These are phyloP conservation scores for Hirsutella rhossiliensis DNA, from an alignment of 2,329 filamentous ascomycete genomes.

Conservation along the genomic window DNA sequence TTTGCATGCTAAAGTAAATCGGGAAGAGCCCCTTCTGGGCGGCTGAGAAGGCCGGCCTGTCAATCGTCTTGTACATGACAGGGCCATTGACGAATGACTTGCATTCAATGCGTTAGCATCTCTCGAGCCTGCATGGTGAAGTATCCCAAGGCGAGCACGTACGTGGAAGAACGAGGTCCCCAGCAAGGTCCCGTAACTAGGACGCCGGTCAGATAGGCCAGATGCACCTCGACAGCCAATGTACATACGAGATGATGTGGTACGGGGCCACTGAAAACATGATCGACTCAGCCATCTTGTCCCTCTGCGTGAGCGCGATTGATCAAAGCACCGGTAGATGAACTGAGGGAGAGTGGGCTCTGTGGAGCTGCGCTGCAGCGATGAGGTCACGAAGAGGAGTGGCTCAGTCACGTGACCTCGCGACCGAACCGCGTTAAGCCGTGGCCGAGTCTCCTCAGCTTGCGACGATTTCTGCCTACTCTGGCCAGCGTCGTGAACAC, in stretches of 20 bases:
- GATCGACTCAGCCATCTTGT: slow-evolving; percentile 33
- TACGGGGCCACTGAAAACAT: slow-evolving; percentile 58
- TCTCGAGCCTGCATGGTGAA: neutral
- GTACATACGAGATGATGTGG: slow-evolving; percentile 60
- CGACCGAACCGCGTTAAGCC: slow-evolving; percentile 13
- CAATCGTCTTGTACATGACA: slow-evolving; percentile 63
- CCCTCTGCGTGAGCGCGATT: neutral
- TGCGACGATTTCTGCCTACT: neutral
- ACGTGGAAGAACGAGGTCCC: slow-evolving; percentile 82
- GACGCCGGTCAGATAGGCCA: neutral
- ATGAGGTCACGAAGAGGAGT: slow-evolving; percentile 1
- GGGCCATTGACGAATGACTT: slow-evolving; percentile 66
- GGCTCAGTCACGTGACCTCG: slow-evolving; percentile 19
- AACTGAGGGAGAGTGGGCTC: neutral
- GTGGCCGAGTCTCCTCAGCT: neutral
- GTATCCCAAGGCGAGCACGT: slow-evolving; percentile 5
- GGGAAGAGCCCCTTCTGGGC: slow-evolving; percentile 77
- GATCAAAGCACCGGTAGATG: neutral
- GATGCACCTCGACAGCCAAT: neutral
- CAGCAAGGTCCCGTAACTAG: slow-evolving; percentile 75
- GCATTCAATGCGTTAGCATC: no score
- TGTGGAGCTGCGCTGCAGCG: neutral
- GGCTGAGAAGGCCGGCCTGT: slow-evolving; percentile 67
- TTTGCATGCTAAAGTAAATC: slow-evolving; percentile 79
- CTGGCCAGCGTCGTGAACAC: neutral